phyloP scores from a whole-genome alignment of 1,139 yeast species.

The Yamadazyma membranifaciens region DNA sequence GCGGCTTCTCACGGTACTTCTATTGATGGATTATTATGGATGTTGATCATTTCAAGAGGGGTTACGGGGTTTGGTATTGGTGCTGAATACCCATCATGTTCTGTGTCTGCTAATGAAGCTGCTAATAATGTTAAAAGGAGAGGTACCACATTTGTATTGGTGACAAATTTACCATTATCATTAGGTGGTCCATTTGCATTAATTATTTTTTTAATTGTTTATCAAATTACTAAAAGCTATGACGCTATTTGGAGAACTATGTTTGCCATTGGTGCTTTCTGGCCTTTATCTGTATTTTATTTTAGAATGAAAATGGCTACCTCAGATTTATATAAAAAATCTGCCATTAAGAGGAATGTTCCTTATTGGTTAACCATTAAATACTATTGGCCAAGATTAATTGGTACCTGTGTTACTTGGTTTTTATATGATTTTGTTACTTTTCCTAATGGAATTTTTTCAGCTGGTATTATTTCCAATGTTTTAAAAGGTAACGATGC shows the following conservation, averaged over 20 bases:
- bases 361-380: slow-evolving; percentile 48
- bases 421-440: slow-evolving; percentile 53
- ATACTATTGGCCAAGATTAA: slow-evolving; percentile 45
- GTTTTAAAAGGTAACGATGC: slow-evolving; percentile 29
- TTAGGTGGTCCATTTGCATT: slow-evolving; percentile 81
- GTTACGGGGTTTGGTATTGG: slow-evolving; percentile 75
- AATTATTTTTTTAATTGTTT: slow-evolving; percentile 63
- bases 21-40: slow-evolving; percentile 58
- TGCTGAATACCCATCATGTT: slow-evolving; percentile 73
- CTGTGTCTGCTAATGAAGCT: slow-evolving; percentile 70
- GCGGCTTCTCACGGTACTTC: slow-evolving; percentile 49
- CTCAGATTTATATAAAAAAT: slow-evolving; percentile 48
- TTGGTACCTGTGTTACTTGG: slow-evolving; percentile 49
- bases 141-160: slow-evolving; percentile 63
- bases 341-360: slow-evolving; percentile 42
- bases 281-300: slow-evolving; percentile 72
- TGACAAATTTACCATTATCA: slow-evolving; percentile 69
- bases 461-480: slow-evolving; percentile 42
- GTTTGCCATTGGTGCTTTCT: slow-evolving; percentile 71
- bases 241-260: slow-evolving; percentile 71
- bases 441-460: slow-evolving; percentile 51
- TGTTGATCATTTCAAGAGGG: slow-evolving; percentile 67
- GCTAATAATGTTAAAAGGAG: slow-evolving; percentile 62
- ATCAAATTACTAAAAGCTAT: slow-evolving; percentile 52
- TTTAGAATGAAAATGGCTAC: slow-evolving; percentile 73